Percentiles rank a stretch among this genome's conserved stretches.
Evolutionary conservation across 208 protist species (phyloP).

Genomic region (Acanthamoeba lenticulata): DNA sequence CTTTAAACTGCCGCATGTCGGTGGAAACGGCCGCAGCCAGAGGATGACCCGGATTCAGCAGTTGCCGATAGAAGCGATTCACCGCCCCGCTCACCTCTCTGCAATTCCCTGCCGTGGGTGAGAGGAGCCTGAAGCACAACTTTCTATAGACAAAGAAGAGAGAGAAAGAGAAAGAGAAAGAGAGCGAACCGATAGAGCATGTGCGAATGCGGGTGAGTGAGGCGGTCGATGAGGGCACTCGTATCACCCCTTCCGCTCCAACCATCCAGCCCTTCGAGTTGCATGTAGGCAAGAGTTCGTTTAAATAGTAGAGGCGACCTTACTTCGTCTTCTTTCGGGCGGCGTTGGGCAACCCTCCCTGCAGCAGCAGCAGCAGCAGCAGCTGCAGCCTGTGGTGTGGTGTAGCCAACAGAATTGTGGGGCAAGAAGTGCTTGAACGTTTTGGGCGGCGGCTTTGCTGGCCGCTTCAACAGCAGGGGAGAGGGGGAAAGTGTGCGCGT

Average conservation of each 20-base stretch:
- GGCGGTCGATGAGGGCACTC: not conserved
- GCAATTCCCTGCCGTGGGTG: not conserved
- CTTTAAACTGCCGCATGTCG: not conserved
- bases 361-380: too few species aligned
- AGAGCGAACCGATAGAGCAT: slow-evolving; percentile 12
- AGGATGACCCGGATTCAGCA: not conserved
- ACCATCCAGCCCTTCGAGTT: not conserved
- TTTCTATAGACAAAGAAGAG: too few species aligned
- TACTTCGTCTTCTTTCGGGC: not conserved
- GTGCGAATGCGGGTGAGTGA: not conserved
- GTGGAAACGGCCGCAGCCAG: not conserved
- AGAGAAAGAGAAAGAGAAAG: too few species aligned
- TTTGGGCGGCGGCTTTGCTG: not conserved
- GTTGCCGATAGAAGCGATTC: not conserved
- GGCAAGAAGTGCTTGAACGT: not conserved
- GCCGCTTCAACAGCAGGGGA: too few species aligned
- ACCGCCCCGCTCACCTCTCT: not conserved
- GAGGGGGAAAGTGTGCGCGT: too few species aligned
- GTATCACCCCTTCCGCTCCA: not conserved
- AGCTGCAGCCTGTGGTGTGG: not conserved
- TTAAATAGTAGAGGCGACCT: not conserved
- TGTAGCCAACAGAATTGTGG: too few species aligned
- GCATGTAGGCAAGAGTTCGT: not conserved
- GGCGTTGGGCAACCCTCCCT: too few species aligned
- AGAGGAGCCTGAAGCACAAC: not conserved